phyloP scores from a whole-genome alignment of 805 yeast species.

The Cyberlindnera misumaiensis region DNA sequence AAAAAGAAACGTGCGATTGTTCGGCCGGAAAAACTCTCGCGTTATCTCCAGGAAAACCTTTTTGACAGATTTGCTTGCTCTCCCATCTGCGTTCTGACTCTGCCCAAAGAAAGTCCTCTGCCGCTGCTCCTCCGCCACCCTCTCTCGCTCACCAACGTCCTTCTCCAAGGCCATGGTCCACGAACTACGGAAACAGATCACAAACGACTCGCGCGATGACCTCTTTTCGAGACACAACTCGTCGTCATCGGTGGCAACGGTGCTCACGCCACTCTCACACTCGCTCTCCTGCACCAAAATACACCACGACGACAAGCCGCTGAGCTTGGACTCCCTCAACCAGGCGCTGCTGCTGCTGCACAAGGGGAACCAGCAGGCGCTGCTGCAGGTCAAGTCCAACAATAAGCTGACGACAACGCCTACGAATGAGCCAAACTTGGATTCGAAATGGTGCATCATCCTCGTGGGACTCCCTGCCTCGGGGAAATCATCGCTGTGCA shows the following conservation, averaged over 20 bases:
- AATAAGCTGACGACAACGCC: conserved; percentile 23
- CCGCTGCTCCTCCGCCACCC: too few relatives aligned
- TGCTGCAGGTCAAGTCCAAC: conserved; percentile 15
- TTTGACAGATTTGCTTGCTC: too few relatives aligned
- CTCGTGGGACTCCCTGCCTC: conserved; percentile 75
- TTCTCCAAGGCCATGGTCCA: too few relatives aligned
- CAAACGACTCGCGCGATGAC: conserved; percentile 4
- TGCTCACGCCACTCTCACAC: conserved; percentile 9
- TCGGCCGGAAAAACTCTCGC: too few relatives aligned
- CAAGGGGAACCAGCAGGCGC: conserved; percentile 4
- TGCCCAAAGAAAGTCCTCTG: too few relatives aligned
- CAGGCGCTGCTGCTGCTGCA: conserved; percentile 8
- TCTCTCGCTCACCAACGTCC: too few relatives aligned
- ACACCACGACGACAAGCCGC: conserved; percentile 3
- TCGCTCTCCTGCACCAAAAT: conserved; percentile 18
- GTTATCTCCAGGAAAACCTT: too few relatives aligned
- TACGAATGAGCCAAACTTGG: conserved; percentile 16
- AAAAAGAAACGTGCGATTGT: too few relatives aligned
- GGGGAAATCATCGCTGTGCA: conserved; percentile 69
- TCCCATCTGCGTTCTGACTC: too few relatives aligned
- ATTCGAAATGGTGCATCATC: conserved; percentile 53
- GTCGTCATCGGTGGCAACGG: conserved; percentile 15
- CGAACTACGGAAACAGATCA: too few relatives aligned
- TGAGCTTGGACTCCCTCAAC: conserved; percentile 12
- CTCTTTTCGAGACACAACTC: conserved; percentile 22